Evolutionary conservation across 2,329 filamentous ascomycete species (phyloP), one percentile per base, ranked within the genome.

Genomic region (Bisporella sp.): DNA sequence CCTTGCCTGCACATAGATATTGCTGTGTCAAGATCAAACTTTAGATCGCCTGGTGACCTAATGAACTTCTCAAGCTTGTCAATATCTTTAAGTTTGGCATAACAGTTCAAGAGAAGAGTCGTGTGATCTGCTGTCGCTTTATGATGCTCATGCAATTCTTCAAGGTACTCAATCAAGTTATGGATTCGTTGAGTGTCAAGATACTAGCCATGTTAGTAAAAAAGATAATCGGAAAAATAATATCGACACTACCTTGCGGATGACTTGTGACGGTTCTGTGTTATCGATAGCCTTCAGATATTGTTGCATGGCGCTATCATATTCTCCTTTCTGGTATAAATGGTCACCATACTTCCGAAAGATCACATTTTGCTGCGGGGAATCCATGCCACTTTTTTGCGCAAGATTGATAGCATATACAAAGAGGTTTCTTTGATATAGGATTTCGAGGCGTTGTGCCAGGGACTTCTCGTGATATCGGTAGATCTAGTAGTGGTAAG

Each of bases 291-390:
- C 92, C 59, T 89, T 87, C 55, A 99, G 82, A 64, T 99, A 99
- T 67, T 97, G 93, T 61, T 95, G 86, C 95, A 99, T 99, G n/a
- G 95, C 91, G 5, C 88, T 93, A 64, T 99, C 93, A 63, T 92
- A 99, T 64, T 96, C 91, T 4, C 87, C 89, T 63, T 95, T 96
- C 57, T 95, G 89, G 62, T 99, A 97, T 4, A 97, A 70, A 62
- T 92, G 88, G 65, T 99, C 93, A 9, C 92, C 93, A 67, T 96
- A 97, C 65, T 85, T 91, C 52, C 92, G 84, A 64, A 92, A 95
- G 52, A 99, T 99, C 51, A 87, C 75, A 61, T 95, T 96, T 61
- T 95, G 89, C 66, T 96, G 89, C 44, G 84, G 74, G 3, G 73
- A 70, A 66, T 91, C 88, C 62, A 96, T 77, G 1, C 89, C 88